Conservation (phyloP, 371 early-diverging fungal species). For the Phascolomyces articulosus region DNA sequence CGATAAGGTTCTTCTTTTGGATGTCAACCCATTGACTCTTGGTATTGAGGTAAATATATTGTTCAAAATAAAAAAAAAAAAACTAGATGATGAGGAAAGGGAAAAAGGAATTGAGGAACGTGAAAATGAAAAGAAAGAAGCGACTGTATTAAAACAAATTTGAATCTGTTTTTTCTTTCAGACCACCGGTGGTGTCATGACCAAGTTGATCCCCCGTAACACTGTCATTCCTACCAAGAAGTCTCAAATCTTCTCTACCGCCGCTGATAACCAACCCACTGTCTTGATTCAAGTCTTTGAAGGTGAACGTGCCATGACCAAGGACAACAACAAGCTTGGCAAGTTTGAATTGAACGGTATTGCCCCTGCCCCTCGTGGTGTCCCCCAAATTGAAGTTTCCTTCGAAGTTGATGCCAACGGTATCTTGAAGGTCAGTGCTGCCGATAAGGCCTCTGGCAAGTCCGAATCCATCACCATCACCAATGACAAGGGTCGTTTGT, state of each 20-base stretch:
- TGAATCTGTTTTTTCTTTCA: neutral
- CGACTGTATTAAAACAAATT: too few relatives aligned
- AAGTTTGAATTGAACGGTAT: constrained; percentile 91
- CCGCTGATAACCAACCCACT: constrained; percentile 97
- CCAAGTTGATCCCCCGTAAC: constrained; percentile 95
- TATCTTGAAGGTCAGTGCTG: constrained; percentile 96
- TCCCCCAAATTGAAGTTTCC: constrained; percentile 90
- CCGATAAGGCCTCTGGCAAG: constrained; percentile 95
- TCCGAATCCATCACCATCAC: constrained; percentile 94
- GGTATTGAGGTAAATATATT: constrained; percentile 78
- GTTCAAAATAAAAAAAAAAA: too few relatives aligned
- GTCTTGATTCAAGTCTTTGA: constrained; percentile 98
- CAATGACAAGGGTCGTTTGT: constrained; percentile 95
- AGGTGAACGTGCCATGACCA: constrained; percentile 96
- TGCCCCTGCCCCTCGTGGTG: constrained; percentile 89
- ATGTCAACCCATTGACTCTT: constrained; percentile 97
- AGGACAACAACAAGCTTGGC: constrained; percentile 98
- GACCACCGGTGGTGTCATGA: constrained; percentile 96
- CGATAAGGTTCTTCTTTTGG: constrained; percentile 89
- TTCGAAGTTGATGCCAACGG: constrained; percentile 99
- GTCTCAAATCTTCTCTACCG: constrained; percentile 98
- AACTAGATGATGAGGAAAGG: too few relatives aligned
- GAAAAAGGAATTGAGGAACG: too few relatives aligned
- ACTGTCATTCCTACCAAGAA: constrained; percentile 99
- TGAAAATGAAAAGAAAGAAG: neutral